These are phyloP conservation scores for Pestalotiopsis sp. DNA, from an alignment of 2,329 filamentous ascomycete species.

Conservation along the genomic window DNA sequence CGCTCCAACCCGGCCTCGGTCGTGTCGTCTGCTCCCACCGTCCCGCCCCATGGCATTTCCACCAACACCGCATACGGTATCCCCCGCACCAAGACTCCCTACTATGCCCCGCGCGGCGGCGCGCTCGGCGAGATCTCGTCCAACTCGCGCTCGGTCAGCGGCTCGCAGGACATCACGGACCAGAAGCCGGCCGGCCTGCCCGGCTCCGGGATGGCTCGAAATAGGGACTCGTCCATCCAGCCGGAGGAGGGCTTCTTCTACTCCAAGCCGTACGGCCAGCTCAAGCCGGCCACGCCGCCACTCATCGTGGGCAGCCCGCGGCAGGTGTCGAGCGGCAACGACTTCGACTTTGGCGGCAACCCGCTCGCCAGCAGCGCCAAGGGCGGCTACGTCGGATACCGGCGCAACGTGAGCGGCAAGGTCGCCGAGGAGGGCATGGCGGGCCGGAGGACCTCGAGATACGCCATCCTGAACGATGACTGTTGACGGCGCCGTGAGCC, in stretches of 20 bases:
- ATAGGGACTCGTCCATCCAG: conserved; percentile 50
- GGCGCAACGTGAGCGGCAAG: conserved; percentile 72
- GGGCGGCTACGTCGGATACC: conserved; percentile 32
- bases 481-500: background rate
- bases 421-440: conserved; percentile 70
- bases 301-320: conserved; percentile 51
- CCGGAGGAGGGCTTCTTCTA: conserved; percentile 48
- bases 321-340: conserved; percentile 62
- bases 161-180: conserved; percentile 49
- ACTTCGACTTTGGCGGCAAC: conserved; percentile 40
- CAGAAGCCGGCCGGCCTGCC: conserved; percentile 23
- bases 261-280: conserved; percentile 60
- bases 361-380: conserved; percentile 3
- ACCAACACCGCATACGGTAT: conserved; percentile 5
- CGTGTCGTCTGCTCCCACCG: conserved; percentile 16
- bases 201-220: conserved; percentile 14
- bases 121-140: conserved; percentile 47
- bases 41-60: conserved; percentile 6
- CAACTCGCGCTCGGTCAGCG: conserved; percentile 45
- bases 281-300: conserved; percentile 55
- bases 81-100: conserved; percentile 31
- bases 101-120: conserved; percentile 25
- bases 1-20: conserved; percentile 48
- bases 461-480: conserved; percentile 26
- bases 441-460: conserved; percentile 29